These are phyloP conservation scores for Hericium rajendrae DNA, from an alignment of 768 basidiomycete genomes.

Conservation along the genomic window DNA sequence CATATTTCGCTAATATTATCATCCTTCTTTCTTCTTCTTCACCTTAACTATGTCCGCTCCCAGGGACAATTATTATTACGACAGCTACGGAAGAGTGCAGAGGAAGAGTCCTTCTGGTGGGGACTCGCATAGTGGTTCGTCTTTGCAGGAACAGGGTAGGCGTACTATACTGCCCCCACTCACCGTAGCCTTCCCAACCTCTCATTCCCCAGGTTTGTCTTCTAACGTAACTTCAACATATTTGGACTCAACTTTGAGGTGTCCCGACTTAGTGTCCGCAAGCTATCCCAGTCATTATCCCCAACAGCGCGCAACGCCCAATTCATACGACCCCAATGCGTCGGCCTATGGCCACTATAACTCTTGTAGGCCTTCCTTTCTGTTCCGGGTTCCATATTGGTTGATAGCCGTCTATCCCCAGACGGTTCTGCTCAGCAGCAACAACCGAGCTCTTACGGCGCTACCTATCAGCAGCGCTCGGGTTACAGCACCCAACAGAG, in stretches of 20 bases:
- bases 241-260: constrained; percentile 7
- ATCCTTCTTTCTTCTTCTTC: constrained; percentile 13
- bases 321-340: constrained; percentile 4
- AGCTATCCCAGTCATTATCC: constrained; percentile 2
- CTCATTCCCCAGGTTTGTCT: constrained; percentile 13
- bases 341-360: constrained; percentile 4
- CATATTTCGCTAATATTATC: constrained; percentile 8
- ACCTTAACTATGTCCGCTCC: constrained; percentile 10
- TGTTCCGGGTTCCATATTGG: not conserved
- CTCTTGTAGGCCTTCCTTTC: not conserved
- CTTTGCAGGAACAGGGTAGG: constrained; percentile 14
- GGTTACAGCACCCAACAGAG: not conserved
- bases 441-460: not conserved
- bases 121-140: constrained; percentile 14
- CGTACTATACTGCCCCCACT: constrained; percentile 12
- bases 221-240: constrained; percentile 7
- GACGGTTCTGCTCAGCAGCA: constrained; percentile 3
- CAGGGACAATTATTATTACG: constrained; percentile 7
- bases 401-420: too few relatives aligned
- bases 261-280: constrained; percentile 6
- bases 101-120: constrained; percentile 4
- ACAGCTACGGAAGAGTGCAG: constrained; percentile 7
- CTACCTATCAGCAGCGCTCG: constrained; percentile 2
- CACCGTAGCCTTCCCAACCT: constrained; percentile 11
- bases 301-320: constrained; percentile 7